Conservation (phyloP, 2,329 filamentous ascomycete species). For the Blumeriella jaapii region DNA sequence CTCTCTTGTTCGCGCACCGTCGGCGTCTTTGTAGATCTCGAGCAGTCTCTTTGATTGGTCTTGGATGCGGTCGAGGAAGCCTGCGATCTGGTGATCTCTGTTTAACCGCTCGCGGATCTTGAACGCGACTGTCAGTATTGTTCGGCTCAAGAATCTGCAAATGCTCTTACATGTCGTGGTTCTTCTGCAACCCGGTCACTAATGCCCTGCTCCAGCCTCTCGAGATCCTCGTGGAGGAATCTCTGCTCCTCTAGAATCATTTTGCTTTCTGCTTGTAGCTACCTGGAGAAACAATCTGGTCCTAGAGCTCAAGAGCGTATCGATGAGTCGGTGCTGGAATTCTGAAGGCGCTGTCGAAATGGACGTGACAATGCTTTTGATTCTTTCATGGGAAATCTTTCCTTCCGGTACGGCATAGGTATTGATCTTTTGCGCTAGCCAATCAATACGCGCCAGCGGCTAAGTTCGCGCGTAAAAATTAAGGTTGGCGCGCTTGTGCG, state of each 20-base stretch:
- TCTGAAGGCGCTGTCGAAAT: too few species aligned
- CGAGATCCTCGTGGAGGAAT: conserved; percentile 89
- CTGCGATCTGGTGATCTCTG: conserved; percentile 82
- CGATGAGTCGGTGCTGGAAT: neutral
- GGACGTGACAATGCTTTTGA: too few species aligned
- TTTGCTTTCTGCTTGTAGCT: conserved; percentile 11
- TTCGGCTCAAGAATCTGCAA: neutral
- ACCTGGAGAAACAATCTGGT: neutral
- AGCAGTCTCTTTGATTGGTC: conserved; percentile 71
- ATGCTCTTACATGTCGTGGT: conserved; percentile 61
- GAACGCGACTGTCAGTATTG: conserved; percentile 11
- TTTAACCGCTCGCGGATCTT: conserved; percentile 82
- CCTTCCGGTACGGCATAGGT: conserved; percentile 5
- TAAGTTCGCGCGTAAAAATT: too few species aligned
- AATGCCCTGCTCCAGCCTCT: conserved; percentile 88
- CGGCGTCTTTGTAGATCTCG: conserved; percentile 72
- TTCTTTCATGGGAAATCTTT: too few species aligned
- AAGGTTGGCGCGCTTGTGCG: too few species aligned
- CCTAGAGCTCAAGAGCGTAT: neutral
- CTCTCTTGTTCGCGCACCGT: conserved; percentile 62
- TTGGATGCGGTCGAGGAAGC: conserved; percentile 80
- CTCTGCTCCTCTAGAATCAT: conserved; percentile 91
- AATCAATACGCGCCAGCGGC: conserved; percentile 14
- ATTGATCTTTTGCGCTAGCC: conserved; percentile 14
- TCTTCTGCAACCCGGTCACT: conserved; percentile 82